phyloP scores from a whole-genome alignment of 345 rosid genomes.

The Reutealis trisperma region DNA sequence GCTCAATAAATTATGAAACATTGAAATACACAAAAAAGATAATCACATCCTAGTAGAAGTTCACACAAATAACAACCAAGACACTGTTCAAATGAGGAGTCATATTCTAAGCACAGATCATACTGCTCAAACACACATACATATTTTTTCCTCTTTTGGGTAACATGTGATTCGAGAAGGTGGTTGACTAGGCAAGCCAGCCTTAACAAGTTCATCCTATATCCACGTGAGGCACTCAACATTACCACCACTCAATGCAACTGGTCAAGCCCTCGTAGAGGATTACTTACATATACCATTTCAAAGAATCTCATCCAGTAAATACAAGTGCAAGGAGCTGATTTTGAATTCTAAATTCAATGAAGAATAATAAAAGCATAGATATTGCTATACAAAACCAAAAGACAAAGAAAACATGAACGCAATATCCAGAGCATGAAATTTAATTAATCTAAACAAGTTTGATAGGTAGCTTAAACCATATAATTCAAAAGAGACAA shows the following conservation, averaged over 20 bases:
- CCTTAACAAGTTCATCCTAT: neutral
- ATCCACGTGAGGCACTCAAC: neutral
- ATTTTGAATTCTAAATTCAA: neutral
- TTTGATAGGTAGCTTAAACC: neutral
- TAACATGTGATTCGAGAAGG: neutral
- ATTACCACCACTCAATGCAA: neutral
- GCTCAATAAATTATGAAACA: neutral
- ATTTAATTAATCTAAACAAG: neutral
- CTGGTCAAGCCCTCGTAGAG: too few species aligned
- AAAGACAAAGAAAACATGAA: neutral
- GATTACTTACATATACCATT: neutral
- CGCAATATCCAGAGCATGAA: neutral
- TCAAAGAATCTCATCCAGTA: neutral
- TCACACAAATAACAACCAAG: neutral
- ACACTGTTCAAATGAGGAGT: neutral
- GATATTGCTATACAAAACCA: neutral
- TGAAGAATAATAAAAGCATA: neutral
- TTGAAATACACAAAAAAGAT: neutral
- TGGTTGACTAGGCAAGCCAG: neutral
- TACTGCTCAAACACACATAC: too few species aligned
- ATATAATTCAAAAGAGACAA: neutral
- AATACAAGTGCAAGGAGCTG: neutral
- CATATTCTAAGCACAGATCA: neutral
- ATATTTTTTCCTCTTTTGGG: neutral
- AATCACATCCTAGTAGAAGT: neutral